phyloP scores from a whole-genome alignment of 371 early-diverging fungal species.

The Apophysomyces ossiformis region DNA sequence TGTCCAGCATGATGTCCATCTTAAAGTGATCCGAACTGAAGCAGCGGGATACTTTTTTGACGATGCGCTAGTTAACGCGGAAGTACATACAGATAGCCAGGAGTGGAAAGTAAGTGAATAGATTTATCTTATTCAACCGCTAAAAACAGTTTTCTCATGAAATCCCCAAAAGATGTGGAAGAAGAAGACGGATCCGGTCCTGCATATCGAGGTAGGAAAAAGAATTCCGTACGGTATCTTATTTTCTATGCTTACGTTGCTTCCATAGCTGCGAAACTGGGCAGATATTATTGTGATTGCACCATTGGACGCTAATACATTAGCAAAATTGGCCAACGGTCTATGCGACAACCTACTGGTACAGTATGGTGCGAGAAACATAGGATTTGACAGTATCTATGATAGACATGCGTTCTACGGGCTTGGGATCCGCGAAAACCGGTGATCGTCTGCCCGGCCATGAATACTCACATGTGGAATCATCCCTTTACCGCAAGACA shows the following conservation, averaged over 20 bases:
- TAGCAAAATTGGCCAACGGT: slow-evolving; percentile 92
- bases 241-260: background rate
- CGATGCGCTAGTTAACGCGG: slow-evolving; percentile 44
- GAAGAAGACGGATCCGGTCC: slow-evolving; percentile 85
- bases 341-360: slow-evolving; percentile 94
- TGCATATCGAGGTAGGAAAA: slow-evolving; percentile 86
- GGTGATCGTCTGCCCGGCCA: slow-evolving; percentile 89
- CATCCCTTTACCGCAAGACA: slow-evolving; percentile 90
- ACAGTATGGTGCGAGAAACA: slow-evolving; percentile 18
- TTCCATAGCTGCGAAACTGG: slow-evolving; percentile 87
- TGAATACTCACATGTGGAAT: slow-evolving; percentile 98
- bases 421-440: slow-evolving; percentile 87
- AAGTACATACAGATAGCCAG: slow-evolving; percentile 78
- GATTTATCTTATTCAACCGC: background rate
- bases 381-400: slow-evolving; percentile 4
- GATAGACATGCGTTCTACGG: slow-evolving; percentile 86
- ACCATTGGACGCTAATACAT: slow-evolving; percentile 94
- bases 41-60: slow-evolving; percentile 86
- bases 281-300: slow-evolving; percentile 90
- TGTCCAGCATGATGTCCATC: slow-evolving; percentile 48
- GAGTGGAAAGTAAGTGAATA: slow-evolving; percentile 78
- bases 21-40: slow-evolving; percentile 77
- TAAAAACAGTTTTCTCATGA: background rate
- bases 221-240: background rate
- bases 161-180: slow-evolving; percentile 68